Conservation (phyloP, 495 filamentous ascomycete genomes). For the Geoglossum glabrum region DNA sequence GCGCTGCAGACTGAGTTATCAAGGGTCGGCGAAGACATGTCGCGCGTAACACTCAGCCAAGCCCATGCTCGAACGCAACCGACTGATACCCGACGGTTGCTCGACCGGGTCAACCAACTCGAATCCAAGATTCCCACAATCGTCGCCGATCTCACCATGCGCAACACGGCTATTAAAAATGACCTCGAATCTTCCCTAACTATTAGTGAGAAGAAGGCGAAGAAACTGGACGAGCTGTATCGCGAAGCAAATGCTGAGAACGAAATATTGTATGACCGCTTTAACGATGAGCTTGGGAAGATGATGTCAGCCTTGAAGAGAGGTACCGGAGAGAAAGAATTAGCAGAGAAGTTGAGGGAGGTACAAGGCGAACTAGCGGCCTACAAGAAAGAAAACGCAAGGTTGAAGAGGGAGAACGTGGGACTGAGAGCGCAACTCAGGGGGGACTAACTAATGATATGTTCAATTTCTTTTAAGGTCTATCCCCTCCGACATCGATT, state of each 20-base stretch:
- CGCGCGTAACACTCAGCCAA: slow-evolving; percentile 29
- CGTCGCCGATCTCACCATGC: slow-evolving; percentile 37
- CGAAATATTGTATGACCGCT: slow-evolving; percentile 79
- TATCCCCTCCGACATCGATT: not conserved
- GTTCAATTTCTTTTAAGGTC: not conserved
- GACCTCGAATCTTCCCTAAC: slow-evolving; percentile 50
- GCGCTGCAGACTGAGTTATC: slow-evolving; percentile 56
- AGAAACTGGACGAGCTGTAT: slow-evolving; percentile 73
- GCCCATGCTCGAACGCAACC: slow-evolving; percentile 2
- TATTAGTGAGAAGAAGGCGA: slow-evolving; percentile 55
- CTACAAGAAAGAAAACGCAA: slow-evolving; percentile 61
- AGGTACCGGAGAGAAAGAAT: slow-evolving; percentile 51
- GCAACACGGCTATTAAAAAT: slow-evolving; percentile 37
- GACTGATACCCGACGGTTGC: slow-evolving; percentile 26
- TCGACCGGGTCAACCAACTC: slow-evolving; percentile 35
- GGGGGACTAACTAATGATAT: not conserved
- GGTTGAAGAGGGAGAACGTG: slow-evolving; percentile 33
- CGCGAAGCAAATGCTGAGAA: slow-evolving; percentile 82
- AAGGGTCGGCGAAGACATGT: slow-evolving; percentile 68
- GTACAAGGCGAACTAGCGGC: slow-evolving; percentile 45
- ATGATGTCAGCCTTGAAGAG: slow-evolving; percentile 55
- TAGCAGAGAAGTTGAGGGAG: slow-evolving; percentile 45
- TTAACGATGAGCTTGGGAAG: slow-evolving; percentile 75
- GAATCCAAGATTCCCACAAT: slow-evolving; percentile 43
- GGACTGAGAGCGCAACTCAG: slow-evolving; percentile 1